phyloP scores from a whole-genome alignment of 306 rosid genomes.

The Castanospermum australe region DNA sequence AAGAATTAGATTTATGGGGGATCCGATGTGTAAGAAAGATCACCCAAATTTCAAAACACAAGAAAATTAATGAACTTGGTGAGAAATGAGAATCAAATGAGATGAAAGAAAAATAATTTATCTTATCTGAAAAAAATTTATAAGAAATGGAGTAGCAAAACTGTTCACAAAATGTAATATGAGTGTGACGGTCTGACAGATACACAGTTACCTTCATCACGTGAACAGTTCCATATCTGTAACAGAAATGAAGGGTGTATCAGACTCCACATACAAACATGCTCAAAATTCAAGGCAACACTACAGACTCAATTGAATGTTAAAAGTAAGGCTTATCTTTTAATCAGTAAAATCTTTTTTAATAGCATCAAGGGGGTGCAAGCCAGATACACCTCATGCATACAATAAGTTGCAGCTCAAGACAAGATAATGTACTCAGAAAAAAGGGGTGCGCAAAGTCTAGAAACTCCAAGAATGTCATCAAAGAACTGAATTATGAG shows the following conservation, averaged over 20 bases:
- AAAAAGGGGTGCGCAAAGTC: not conserved
- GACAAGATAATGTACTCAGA: not conserved
- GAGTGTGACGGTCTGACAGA: not conserved
- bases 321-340: not conserved
- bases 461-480: not conserved
- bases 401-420: not conserved
- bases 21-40: conserved; percentile 16
- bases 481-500: not conserved
- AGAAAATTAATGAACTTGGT: not conserved
- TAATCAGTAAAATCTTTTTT: not conserved
- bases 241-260: conserved; percentile 47
- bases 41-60: conserved; percentile 5
- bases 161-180: conserved; percentile 10
- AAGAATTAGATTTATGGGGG: conserved; percentile 7
- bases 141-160: not conserved
- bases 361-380: not conserved
- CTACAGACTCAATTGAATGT: not conserved
- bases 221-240: conserved; percentile 98
- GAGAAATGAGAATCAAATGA: conserved; percentile 6
- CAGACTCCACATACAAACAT: conserved; percentile 33
- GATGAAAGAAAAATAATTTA: not conserved
- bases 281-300: conserved; percentile 2
- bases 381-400: not conserved
- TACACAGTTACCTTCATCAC: conserved; percentile 80
- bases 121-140: not conserved